Conservation (phyloP, 257 asterid species). For the Knoxia roxburghii region DNA sequence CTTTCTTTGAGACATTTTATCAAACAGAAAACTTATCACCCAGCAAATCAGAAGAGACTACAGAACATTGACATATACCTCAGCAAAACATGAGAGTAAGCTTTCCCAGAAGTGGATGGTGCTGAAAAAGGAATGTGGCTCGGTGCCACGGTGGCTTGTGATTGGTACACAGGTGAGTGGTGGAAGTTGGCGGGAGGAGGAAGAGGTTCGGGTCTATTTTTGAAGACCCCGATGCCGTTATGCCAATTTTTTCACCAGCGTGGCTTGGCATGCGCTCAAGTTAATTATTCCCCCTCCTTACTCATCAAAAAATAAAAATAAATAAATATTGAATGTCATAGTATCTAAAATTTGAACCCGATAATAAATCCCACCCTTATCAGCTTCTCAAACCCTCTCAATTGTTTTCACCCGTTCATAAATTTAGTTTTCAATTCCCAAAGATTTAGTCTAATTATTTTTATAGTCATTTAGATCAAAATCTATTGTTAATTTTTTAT, state of each 20-base stretch:
- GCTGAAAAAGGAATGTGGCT: background rate
- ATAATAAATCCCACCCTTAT: too few species aligned
- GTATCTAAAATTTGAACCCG: too few species aligned
- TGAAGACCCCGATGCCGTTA: background rate
- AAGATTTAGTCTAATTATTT: too few species aligned
- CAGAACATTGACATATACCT: background rate
- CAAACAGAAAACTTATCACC: constrained; percentile 8
- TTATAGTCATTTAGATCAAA: too few species aligned
- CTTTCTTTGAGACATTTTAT: background rate
- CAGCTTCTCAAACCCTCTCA: too few species aligned
- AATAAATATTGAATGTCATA: too few species aligned
- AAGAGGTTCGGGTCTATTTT: background rate
- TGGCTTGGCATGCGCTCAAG: too few species aligned
- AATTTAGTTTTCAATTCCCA: too few species aligned
- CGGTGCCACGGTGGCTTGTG: background rate
- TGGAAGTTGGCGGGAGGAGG: background rate
- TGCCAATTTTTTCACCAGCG: background rate
- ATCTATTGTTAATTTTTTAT: too few species aligned
- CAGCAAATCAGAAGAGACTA: background rate
- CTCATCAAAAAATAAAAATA: too few species aligned
- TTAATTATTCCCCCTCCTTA: too few species aligned
- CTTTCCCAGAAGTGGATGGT: background rate
- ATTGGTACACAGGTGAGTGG: background rate
- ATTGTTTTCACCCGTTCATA: too few species aligned
- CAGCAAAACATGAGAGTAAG: background rate